phyloP scores from a whole-genome alignment of 2,329 filamentous ascomycete species.

The Talaromyces albobiverticillius region DNA sequence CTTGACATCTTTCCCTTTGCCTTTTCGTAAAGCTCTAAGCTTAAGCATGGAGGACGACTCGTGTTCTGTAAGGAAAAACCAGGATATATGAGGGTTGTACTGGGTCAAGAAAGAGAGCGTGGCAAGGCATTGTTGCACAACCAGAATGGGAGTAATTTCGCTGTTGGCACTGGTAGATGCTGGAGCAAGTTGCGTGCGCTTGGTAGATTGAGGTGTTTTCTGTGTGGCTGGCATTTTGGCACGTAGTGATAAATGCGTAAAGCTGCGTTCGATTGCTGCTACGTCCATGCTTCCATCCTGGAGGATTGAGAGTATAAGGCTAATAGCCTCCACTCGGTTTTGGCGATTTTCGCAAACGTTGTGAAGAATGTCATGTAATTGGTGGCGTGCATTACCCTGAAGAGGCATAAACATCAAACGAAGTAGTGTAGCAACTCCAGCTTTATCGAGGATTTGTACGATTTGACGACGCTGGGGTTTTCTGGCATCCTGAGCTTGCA shows the following conservation, averaged over 20 bases:
- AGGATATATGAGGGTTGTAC: constrained; percentile 81
- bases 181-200: constrained; percentile 68
- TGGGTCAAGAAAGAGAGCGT: constrained; percentile 79
- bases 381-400: constrained; percentile 77
- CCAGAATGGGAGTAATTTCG: constrained; percentile 88
- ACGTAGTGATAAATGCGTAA: constrained; percentile 85
- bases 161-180: constrained; percentile 59
- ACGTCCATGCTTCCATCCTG: constrained; percentile 95
- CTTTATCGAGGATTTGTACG: constrained; percentile 95
- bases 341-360: constrained; percentile 96
- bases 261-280: constrained; percentile 90
- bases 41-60: constrained; percentile 77
- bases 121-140: constrained; percentile 91
- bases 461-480: constrained; percentile 76
- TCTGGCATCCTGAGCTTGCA: constrained; percentile 48
- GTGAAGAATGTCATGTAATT: constrained; percentile 81
- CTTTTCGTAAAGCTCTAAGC: constrained; percentile 73
- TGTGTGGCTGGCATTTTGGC: constrained; percentile 76
- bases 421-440: constrained; percentile 90
- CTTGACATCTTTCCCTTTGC: constrained; percentile 81
- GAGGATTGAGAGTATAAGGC: constrained; percentile 84
- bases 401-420: constrained; percentile 98
- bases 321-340: constrained; percentile 90
- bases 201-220: constrained; percentile 78
- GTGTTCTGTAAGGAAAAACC: constrained; percentile 92